Base-by-base conservation (phyloP, 495 filamentous ascomycete species). In the Penicillium egyptiacum region DNA sequence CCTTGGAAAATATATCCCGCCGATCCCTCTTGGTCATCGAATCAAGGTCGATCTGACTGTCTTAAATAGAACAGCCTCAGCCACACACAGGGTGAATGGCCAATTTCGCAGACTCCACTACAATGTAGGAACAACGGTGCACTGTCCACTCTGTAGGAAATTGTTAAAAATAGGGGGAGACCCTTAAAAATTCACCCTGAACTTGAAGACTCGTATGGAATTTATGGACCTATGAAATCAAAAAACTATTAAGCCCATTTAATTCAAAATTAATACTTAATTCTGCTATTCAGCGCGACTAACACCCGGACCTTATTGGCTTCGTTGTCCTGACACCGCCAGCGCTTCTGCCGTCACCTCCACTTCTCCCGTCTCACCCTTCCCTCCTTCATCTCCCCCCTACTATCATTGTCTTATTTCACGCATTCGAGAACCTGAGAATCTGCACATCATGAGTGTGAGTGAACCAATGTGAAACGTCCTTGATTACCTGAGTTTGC, bases 391-490 rank as follows among this genome's bases (percentile, higher is more conserved):
- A 54, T 53, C 45, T 33, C 46, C 46, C 39, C 42, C 44, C 46
- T 47, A 35, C 42, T 53, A 37, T 31, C 1, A 42, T 56, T 35
- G 19, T 31, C 22, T 33, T 31, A 10, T 31, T 33, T 10, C 30
- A 12, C 30, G 10, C 25, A n/a, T 40, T 12, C 2, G 19, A 53
- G 37, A 53, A 37, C 42, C 26, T 50, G 23, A 51, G 44, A 35
- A 42, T 11, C 30, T 25, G 35, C 45, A 65, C 37, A 70, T 62
- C 56, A 74, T 74, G 71, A 74, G 71, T 65, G 71, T 74, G 64
- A 64, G 71, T 67, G 16, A 37, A 33, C 56, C 49, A 43, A n/a
- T 51, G 17, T 4, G 17, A 7, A n/a, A 25, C 16, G n/a, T 48
- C 14, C 26, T 8, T 26, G 19, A 23, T 12, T 37, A 2, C 16